These are phyloP conservation scores for Azolla pinnata DNA, from an alignment of 75 land plant species.

Conservation along the genomic window DNA sequence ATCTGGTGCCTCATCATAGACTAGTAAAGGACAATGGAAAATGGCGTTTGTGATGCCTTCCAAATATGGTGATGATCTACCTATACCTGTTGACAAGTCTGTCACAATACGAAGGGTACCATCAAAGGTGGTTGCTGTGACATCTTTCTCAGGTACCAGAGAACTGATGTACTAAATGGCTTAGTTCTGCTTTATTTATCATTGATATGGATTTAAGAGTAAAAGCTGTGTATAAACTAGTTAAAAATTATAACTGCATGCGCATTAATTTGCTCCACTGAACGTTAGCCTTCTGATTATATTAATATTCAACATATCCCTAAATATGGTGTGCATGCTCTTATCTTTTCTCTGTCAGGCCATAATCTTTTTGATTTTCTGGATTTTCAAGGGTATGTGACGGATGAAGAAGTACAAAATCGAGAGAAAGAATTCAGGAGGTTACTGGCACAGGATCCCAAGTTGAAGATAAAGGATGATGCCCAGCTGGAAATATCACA, in stretches of 20 bases:
- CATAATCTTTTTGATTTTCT: neutral
- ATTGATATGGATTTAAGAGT: too few species aligned
- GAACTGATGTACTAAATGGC: too few species aligned
- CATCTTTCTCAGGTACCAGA: constrained; percentile 78
- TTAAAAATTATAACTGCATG: too few species aligned
- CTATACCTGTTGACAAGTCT: constrained; percentile 59
- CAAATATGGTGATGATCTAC: constrained; percentile 67
- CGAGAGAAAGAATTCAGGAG: constrained; percentile 51
- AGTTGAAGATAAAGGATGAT: constrained; percentile 42
- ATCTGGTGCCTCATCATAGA: too few species aligned
- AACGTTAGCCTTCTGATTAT: too few species aligned
- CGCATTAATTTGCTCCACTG: too few species aligned
- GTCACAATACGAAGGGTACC: constrained; percentile 59
- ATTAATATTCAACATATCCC: too few species aligned
- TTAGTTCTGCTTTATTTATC: too few species aligned
- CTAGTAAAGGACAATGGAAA: constrained; percentile 46
- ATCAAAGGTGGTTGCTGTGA: constrained; percentile 55
- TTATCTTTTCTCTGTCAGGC: neutral
- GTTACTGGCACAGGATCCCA: constrained; percentile 38
- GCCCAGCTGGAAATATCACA: constrained; percentile 75
- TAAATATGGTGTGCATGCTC: too few species aligned
- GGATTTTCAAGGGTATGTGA: constrained; percentile 67
- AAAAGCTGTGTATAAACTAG: too few species aligned
- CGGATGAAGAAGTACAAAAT: constrained; percentile 56
- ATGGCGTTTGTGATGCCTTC: constrained; percentile 97